Conservation (phyloP, 2,329 filamentous ascomycete species). For the Ilyonectria destructans region DNA sequence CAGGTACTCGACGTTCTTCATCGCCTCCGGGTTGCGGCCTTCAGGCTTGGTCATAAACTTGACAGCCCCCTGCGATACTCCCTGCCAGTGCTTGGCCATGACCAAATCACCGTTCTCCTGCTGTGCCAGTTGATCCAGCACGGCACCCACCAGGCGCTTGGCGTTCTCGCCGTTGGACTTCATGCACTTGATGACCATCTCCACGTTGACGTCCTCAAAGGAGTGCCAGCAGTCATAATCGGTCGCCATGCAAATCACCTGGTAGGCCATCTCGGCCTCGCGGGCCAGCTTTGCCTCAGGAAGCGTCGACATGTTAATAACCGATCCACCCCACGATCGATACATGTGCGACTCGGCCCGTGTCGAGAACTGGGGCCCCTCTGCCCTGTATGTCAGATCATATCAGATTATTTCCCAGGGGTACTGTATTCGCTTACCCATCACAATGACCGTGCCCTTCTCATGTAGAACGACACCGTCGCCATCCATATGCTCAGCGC, state of each 20-base stretch:
- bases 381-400: slow-evolving; percentile 61
- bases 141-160: slow-evolving; percentile 85
- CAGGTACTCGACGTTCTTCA: slow-evolving; percentile 87
- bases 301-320: slow-evolving; percentile 98
- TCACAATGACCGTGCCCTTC: slow-evolving; percentile 89
- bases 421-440: slow-evolving; percentile 70
- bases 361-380: slow-evolving; percentile 98
- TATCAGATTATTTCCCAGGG: slow-evolving; percentile 22
- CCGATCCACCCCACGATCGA: slow-evolving; percentile 91
- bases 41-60: slow-evolving; percentile 86
- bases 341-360: slow-evolving; percentile 97
- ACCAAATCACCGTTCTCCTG: slow-evolving; percentile 84
- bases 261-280: slow-evolving; percentile 96
- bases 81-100: slow-evolving; percentile 85
- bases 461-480: slow-evolving; percentile 90
- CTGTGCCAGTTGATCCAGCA: slow-evolving; percentile 88
- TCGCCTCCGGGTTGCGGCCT: slow-evolving; percentile 81
- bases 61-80: slow-evolving; percentile 83
- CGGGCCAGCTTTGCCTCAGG: slow-evolving; percentile 97
- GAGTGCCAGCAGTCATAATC: slow-evolving; percentile 99
- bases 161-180: slow-evolving; percentile 93
- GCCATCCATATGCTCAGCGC: slow-evolving; percentile 83
- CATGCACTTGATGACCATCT: slow-evolving; percentile 99
- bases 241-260: slow-evolving; percentile 99
- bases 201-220: slow-evolving; percentile 88